Evolutionary conservation across 345 rosid genomes (phyloP).

Genomic region (Populus tremula): DNA sequence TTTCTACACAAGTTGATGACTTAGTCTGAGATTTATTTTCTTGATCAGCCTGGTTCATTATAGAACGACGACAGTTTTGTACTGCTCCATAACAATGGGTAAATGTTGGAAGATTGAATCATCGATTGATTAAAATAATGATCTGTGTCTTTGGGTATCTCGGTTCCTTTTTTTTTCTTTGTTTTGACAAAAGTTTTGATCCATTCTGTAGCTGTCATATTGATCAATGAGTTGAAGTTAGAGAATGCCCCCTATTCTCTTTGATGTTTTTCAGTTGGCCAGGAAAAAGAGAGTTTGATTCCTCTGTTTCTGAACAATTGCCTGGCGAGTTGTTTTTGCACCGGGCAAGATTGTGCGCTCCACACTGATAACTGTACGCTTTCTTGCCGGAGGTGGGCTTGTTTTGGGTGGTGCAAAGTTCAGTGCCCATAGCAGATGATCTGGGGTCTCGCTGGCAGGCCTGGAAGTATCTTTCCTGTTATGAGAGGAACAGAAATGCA

Average conservation of each 20-base stretch:
- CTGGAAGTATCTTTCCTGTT: background rate
- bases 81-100: background rate
- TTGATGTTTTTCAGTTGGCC: background rate
- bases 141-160: background rate
- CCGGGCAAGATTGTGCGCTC: background rate
- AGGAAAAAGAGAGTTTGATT: background rate
- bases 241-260: background rate
- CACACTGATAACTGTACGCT: background rate
- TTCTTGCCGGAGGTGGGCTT: background rate
- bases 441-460: too few relatives aligned
- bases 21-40: slow-evolving; percentile 5
- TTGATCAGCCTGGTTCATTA: background rate
- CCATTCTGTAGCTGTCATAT: background rate
- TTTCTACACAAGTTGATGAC: background rate
- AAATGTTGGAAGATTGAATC: slow-evolving; percentile 13
- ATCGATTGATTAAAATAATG: slow-evolving; percentile 18
- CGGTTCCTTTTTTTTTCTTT: background rate
- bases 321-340: background rate
- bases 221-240: background rate
- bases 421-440: background rate
- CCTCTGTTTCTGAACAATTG: background rate
- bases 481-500: too few relatives aligned
- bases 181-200: background rate
- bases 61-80: slow-evolving; percentile 1
- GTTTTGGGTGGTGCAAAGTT: background rate